These are phyloP conservation scores for Chrysanthemum makinoi DNA, from an alignment of 129 eudicot genomes.

Conservation along the genomic window DNA sequence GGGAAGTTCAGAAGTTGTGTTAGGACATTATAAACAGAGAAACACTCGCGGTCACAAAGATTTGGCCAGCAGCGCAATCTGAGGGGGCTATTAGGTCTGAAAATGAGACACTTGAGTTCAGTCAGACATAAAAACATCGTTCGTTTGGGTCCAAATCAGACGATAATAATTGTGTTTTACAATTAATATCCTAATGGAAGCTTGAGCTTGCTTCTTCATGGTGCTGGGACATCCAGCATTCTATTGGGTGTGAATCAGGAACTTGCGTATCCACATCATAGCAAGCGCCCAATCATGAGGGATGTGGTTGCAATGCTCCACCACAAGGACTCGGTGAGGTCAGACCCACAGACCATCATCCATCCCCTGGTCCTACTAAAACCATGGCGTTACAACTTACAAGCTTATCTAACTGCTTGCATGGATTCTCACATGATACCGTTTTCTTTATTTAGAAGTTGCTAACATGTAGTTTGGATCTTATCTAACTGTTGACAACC, in stretches of 20 bases:
- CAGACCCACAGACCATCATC: conserved; percentile 50
- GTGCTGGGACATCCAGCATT: conserved; percentile 51
- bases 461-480: conserved; percentile 19
- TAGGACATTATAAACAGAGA: conserved; percentile 52
- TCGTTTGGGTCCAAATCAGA: conserved; percentile 81
- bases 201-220: conserved; percentile 96
- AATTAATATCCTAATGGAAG: conserved; percentile 92
- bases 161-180: conserved; percentile 72
- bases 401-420: conserved; percentile 81
- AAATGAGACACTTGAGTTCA: conserved; percentile 67
- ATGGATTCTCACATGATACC: conserved; percentile 79
- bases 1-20: conserved; percentile 95
- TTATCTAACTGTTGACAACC: neutral
- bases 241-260: conserved; percentile 87
- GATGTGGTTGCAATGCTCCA: conserved; percentile 95
- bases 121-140: conserved; percentile 88
- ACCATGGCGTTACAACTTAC: conserved; percentile 54
- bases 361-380: conserved; percentile 44
- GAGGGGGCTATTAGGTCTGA: conserved; percentile 87
- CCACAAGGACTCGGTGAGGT: conserved; percentile 45
- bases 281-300: conserved; percentile 85
- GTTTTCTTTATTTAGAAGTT: conserved; percentile 25
- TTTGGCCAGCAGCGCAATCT: conserved; percentile 85
- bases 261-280: conserved; percentile 68
- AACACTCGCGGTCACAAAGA: conserved; percentile 80